Percentiles rank a stretch among this genome's conserved stretches.
These are phyloP conservation scores for Yamadazyma trypodendri DNA, from an alignment of 1,139 yeast genomes.

Conservation along the genomic window DNA sequence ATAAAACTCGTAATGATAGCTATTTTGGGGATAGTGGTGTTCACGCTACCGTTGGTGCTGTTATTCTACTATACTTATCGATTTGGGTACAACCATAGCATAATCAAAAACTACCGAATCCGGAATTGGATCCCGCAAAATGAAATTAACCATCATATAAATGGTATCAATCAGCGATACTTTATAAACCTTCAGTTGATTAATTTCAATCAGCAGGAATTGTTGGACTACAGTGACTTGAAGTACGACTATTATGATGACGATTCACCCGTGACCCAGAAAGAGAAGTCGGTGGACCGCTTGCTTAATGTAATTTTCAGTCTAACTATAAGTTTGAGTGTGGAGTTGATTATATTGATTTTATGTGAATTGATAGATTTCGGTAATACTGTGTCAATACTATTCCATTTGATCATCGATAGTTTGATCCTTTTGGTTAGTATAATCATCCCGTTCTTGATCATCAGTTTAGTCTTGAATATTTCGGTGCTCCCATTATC, in stretches of 20 bases:
- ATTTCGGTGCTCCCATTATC: constrained; percentile 26
- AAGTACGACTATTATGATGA: constrained; percentile 4
- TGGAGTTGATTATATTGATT: constrained; percentile 34
- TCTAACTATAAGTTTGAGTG: constrained; percentile 29
- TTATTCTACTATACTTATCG: constrained; percentile 9
- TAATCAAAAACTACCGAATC: constrained; percentile 11
- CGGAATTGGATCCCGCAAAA: constrained; percentile 8
- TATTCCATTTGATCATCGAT: constrained; percentile 34
- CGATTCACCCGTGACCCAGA: not conserved
- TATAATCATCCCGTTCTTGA: constrained; percentile 33
- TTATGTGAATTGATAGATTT: constrained; percentile 37
- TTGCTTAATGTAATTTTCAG: constrained; percentile 30
- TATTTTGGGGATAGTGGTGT: constrained; percentile 8
- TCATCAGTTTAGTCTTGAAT: constrained; percentile 29
- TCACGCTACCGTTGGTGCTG: constrained; percentile 6
- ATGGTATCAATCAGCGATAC: constrained; percentile 8
- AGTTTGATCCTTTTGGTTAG: constrained; percentile 32
- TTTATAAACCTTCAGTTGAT: constrained; percentile 4
- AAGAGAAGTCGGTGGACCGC: constrained; percentile 4
- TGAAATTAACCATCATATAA: constrained; percentile 12
- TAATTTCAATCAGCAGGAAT: constrained; percentile 5
- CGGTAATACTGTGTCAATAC: constrained; percentile 18
- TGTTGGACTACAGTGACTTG: constrained; percentile 4
- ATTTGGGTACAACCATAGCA: constrained; percentile 8
- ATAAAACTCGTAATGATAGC: constrained; percentile 1